Evolutionary conservation across 1,284 basidiomycete species (phyloP).

Genomic region (Austropuccinia psidii): DNA sequence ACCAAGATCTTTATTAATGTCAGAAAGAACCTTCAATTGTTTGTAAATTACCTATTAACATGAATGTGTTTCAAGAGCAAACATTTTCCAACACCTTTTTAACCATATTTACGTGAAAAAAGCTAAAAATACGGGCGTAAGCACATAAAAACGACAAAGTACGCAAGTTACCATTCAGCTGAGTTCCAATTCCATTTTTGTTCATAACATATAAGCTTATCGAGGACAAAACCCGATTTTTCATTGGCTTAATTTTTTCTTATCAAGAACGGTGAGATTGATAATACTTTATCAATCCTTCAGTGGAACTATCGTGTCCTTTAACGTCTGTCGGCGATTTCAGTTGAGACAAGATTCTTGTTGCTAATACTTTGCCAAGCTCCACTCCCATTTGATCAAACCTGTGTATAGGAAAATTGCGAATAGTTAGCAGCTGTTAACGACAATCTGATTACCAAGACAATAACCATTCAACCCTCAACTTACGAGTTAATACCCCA

Average conservation of each 20-base stretch:
- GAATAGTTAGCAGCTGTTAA: not conserved
- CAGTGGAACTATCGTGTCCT: conserved; percentile 73
- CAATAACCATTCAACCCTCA: not conserved
- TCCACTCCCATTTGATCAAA: conserved; percentile 66
- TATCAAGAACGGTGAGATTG: conserved; percentile 8
- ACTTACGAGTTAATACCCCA: conserved; percentile 99
- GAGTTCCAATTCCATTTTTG: too few species aligned
- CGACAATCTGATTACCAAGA: not conserved
- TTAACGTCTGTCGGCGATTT: conserved; percentile 70
- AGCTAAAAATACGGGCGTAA: too few species aligned
- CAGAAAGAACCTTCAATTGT: too few species aligned
- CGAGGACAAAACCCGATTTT: not conserved
- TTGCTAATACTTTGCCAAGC: conserved; percentile 87
- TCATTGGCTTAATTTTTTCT: not conserved
- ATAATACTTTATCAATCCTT: conserved; percentile 31
- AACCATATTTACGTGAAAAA: too few species aligned
- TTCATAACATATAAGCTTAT: too few species aligned
- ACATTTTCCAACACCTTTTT: too few species aligned
- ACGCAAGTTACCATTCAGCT: too few species aligned
- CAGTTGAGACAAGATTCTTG: conserved; percentile 85
- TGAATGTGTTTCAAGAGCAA: too few species aligned
- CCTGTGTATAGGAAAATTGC: not conserved
- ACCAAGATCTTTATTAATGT: too few species aligned
- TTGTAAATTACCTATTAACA: too few species aligned
- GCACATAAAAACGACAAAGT: too few species aligned